Evolutionary conservation across 768 basidiomycete genomes (phyloP).

Genomic region (Amanita rubescens): DNA sequence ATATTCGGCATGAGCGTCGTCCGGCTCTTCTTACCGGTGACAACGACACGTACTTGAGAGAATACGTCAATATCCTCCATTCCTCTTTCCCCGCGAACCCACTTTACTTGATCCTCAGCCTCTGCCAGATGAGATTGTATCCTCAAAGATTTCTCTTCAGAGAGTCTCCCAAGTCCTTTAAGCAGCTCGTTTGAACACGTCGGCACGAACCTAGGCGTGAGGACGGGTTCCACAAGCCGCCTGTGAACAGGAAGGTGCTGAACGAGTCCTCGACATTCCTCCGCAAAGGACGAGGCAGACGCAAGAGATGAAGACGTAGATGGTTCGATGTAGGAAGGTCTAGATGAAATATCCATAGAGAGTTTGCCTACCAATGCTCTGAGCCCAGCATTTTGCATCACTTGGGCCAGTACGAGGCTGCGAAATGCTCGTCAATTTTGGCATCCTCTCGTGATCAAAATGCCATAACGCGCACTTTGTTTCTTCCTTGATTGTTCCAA

Average conservation of each 20-base stretch:
- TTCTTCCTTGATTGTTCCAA: slow-evolving; percentile 77
- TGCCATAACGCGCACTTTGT: slow-evolving; percentile 57
- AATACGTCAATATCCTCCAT: slow-evolving; percentile 73
- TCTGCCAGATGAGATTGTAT: slow-evolving; percentile 85
- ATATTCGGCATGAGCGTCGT: slow-evolving; percentile 1
- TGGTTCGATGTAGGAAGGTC: slow-evolving; percentile 63
- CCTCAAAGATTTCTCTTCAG: slow-evolving; percentile 35
- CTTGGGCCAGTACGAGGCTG: slow-evolving; percentile 72
- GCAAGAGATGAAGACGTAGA: slow-evolving; percentile 41
- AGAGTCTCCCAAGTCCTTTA: slow-evolving; percentile 49
- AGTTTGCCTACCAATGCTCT: slow-evolving; percentile 85
- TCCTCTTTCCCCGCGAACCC: slow-evolving; percentile 54
- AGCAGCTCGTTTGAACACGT: slow-evolving; percentile 76
- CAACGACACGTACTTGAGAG: slow-evolving; percentile 42
- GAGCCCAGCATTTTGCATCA: slow-evolving; percentile 64
- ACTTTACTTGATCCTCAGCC: slow-evolving; percentile 66
- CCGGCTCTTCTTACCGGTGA: too few species aligned
- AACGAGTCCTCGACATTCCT: slow-evolving; percentile 35
- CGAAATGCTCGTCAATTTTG: neutral
- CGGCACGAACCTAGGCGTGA: slow-evolving; percentile 88
- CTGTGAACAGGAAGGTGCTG: slow-evolving; percentile 33
- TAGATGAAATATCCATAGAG: slow-evolving; percentile 79
- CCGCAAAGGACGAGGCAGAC: slow-evolving; percentile 51
- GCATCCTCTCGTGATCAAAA: neutral
- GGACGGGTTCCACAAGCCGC: slow-evolving; percentile 66